Percentiles rank a stretch among this genome's conserved stretches.
Conservation (phyloP, 176 grass and related monocot genomes). For the Alloteropsis semialata region DNA sequence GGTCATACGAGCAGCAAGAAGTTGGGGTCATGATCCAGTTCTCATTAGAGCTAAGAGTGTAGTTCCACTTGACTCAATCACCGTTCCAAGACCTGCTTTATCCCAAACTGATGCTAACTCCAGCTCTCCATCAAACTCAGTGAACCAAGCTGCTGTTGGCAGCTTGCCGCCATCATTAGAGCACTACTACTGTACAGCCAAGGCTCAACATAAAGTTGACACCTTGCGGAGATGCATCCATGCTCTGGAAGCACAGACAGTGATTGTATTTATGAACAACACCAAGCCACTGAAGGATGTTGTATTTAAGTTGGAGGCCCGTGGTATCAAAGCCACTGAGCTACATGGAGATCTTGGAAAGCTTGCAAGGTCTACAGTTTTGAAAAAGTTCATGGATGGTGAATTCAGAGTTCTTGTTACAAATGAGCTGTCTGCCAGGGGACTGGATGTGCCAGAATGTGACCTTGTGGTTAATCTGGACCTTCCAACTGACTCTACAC, state of each 20-base stretch:
- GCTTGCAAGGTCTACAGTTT: conserved; percentile 72
- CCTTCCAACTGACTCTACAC: conserved; percentile 85
- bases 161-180: conserved; percentile 80
- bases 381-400: conserved; percentile 84
- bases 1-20: conserved; percentile 80
- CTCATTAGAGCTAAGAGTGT: conserved; percentile 84
- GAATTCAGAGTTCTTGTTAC: conserved; percentile 89
- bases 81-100: conserved; percentile 41
- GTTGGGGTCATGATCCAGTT: conserved; percentile 81
- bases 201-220: conserved; percentile 88
- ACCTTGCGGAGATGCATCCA: conserved; percentile 83
- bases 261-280: conserved; percentile 93
- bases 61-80: conserved; percentile 63
- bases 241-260: conserved; percentile 70
- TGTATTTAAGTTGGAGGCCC: conserved; percentile 90
- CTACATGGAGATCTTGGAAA: conserved; percentile 89
- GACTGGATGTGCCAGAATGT: conserved; percentile 87
- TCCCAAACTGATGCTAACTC: conserved; percentile 30
- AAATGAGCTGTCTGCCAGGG: conserved; percentile 86
- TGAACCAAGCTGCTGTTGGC: conserved; percentile 65
- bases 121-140: conserved; percentile 33
- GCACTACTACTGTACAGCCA: conserved; percentile 84
- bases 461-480: conserved; percentile 97
- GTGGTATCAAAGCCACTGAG: conserved; percentile 79
- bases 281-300: conserved; percentile 94